Evolutionary conservation across 1,139 yeast species (phyloP), one percentile per base, ranked within the genome.

Genomic region (Geotrichum phurueaensis): DNA sequence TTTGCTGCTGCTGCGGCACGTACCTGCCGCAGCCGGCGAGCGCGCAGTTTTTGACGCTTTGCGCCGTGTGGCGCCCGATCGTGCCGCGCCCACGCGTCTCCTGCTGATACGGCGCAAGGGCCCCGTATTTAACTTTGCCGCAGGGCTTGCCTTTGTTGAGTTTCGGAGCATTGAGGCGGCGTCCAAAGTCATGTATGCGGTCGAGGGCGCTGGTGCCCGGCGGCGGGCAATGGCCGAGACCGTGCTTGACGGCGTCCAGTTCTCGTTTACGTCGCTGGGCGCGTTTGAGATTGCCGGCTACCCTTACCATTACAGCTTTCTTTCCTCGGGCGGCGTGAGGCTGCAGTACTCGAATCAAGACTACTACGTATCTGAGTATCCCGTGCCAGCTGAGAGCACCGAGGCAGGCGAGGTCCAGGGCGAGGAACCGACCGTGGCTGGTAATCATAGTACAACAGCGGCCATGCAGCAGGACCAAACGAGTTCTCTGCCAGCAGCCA

Each of bases 111-210:
- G 57, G 12, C 27, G 56, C 18, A 59, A 59, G 22, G 55, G 39
- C 20, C 20, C 48, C 5, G 33, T 47, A 18, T 47, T 59, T 18
- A 53, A 29, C 20, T 29, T 53, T 12, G 29, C 60, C 13, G 57
- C 60, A n/a, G 60, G 63, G 10, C 54, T 60, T 36, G 60, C 59
- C n/a, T 60, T 57, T 58, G 63, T 53, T 3, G 63, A 60, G 50
- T 58, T 60, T 25, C 47, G 23, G 9, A 48, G 53, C 31, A 15
- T 47, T 27, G 61, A 56, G 2, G 25, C 51, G 27, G 57, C 59
- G 6, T 45, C 55, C 10, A 43, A 56, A 20, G 60, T 54, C 7
- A 29, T 60, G 54, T 47, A 45, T 20, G 48, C 18, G 1, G 15
- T 56, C 10, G 56, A 56, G 36, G 51, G 47, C 22, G 22, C 27